These are phyloP conservation scores for Naganishia friedmannii DNA, from an alignment of 768 basidiomycete genomes.

Conservation along the genomic window DNA sequence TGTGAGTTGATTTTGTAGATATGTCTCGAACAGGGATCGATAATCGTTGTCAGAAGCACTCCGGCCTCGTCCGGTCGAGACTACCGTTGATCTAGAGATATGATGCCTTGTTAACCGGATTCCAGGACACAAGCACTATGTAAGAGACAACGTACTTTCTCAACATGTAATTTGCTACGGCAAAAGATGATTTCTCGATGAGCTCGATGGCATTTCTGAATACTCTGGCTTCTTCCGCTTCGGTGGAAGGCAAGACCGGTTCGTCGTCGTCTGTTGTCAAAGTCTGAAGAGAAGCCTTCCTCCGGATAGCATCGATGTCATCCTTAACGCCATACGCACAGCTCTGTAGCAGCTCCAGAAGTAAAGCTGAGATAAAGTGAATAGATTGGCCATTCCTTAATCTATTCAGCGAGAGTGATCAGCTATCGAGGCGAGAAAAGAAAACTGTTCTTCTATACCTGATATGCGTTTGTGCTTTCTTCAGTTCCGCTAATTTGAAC, in stretches of 20 bases:
- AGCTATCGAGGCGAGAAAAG: background rate
- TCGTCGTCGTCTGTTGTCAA: constrained; percentile 57
- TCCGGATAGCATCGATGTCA: constrained; percentile 48
- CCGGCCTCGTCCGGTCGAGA: constrained; percentile 16
- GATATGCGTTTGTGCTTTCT: constrained; percentile 83
- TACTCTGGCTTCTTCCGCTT: constrained; percentile 53
- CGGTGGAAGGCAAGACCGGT: constrained; percentile 55
- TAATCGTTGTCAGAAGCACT: constrained; percentile 60
- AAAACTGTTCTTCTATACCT: constrained; percentile 56
- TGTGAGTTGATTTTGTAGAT: constrained; percentile 79
- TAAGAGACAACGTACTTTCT: constrained; percentile 10
- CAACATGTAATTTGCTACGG: constrained; percentile 12
- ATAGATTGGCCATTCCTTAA: constrained; percentile 86
- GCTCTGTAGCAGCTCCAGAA: constrained; percentile 94
- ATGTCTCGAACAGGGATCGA: constrained; percentile 82
- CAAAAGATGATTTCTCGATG: constrained; percentile 21
- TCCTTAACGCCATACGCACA: constrained; percentile 78
- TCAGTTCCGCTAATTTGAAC: constrained; percentile 82
- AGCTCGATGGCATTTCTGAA: constrained; percentile 13
- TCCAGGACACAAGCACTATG: background rate
- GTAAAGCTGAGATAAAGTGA: constrained; percentile 84
- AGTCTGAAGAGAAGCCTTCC: constrained; percentile 37
- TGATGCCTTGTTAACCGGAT: too few species aligned
- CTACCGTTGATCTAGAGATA: constrained; percentile 4
- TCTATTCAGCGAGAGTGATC: constrained; percentile 54